phyloP scores from a whole-genome alignment of 116 monocot species.

The Trichopus zeylanicus region DNA sequence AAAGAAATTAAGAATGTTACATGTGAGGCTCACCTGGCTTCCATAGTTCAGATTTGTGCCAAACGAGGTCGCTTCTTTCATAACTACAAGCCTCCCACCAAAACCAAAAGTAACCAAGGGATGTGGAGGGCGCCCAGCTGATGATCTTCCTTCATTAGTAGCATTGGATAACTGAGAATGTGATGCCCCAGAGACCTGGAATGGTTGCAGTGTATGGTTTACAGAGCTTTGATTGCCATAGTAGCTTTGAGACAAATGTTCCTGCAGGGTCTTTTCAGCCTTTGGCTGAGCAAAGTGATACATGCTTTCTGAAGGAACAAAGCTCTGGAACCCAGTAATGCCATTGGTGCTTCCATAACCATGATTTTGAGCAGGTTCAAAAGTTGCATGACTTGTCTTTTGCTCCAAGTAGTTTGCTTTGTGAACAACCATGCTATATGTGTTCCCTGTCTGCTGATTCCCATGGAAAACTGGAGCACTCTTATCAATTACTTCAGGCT shows the following conservation, averaged over 20 bases:
- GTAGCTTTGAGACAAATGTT: slow-evolving; percentile 28
- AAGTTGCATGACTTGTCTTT: slow-evolving; percentile 16
- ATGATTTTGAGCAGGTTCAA: too few species aligned
- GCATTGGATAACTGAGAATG: slow-evolving; percentile 24
- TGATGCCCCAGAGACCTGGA: slow-evolving; percentile 25
- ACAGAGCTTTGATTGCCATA: slow-evolving; percentile 28
- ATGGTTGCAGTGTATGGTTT: slow-evolving; percentile 34
- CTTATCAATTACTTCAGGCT: slow-evolving; percentile 1
- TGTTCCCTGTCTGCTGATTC: slow-evolving; percentile 18
- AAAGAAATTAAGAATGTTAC: background rate
- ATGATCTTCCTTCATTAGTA: slow-evolving; percentile 51
- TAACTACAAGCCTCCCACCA: slow-evolving; percentile 86
- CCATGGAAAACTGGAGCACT: slow-evolving; percentile 6
- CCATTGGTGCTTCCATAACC: slow-evolving; percentile 18
- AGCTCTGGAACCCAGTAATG: slow-evolving; percentile 27
- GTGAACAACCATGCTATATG: slow-evolving; percentile 15
- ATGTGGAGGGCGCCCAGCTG: slow-evolving; percentile 83
- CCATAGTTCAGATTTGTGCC: slow-evolving; percentile 27
- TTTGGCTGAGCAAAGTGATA: slow-evolving; percentile 33
- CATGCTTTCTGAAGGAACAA: slow-evolving; percentile 26
- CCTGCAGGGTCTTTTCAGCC: slow-evolving; percentile 23
- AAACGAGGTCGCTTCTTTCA: slow-evolving; percentile 40
- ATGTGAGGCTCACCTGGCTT: slow-evolving; percentile 32
- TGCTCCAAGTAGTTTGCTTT: slow-evolving; percentile 5
- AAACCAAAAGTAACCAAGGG: slow-evolving; percentile 88